phyloP scores from a whole-genome alignment of 73 alveolate genomes.

The Chromera velia region DNA sequence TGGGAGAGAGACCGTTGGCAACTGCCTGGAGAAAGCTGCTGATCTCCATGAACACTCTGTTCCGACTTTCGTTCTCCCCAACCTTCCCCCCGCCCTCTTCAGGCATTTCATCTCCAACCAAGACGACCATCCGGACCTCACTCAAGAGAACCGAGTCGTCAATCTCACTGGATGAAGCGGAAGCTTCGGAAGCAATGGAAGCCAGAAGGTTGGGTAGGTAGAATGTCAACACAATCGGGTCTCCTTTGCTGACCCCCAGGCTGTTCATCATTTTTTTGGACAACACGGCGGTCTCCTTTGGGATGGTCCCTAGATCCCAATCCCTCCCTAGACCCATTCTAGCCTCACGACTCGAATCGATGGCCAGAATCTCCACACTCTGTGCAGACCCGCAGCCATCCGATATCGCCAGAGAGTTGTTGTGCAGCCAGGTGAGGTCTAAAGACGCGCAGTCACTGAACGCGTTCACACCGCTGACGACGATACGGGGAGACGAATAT shows the following conservation, averaged over 20 bases:
- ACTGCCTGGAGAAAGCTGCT: not conserved
- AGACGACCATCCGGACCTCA: conserved; percentile 5
- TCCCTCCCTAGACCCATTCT: conserved; percentile 54
- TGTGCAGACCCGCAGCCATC: too few species aligned
- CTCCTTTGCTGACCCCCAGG: conserved; percentile 12
- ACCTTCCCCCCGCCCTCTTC: not conserved
- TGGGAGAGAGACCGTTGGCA: too few species aligned
- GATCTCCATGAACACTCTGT: not conserved
- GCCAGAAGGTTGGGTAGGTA: conserved; percentile 17
- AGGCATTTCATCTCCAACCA: not conserved
- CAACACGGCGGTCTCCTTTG: conserved; percentile 23
- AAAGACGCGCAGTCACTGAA: not conserved
- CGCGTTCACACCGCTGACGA: not conserved
- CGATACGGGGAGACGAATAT: not conserved
- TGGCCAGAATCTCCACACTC: not conserved
- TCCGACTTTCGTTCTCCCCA: not conserved
- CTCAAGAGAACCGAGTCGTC: conserved; percentile 5
- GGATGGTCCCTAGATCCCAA: conserved; percentile 20
- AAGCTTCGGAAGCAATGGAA: conserved; percentile 5
- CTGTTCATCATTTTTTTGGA: conserved; percentile 8
- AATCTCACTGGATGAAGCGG: not conserved
- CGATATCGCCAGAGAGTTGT: not conserved
- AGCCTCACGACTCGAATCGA: conserved; percentile 47
- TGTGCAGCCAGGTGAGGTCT: too few species aligned
- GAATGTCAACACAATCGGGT: not conserved